These are phyloP conservation scores for Pholiota microspora DNA, from an alignment of 768 basidiomycete genomes.

Conservation along the genomic window DNA sequence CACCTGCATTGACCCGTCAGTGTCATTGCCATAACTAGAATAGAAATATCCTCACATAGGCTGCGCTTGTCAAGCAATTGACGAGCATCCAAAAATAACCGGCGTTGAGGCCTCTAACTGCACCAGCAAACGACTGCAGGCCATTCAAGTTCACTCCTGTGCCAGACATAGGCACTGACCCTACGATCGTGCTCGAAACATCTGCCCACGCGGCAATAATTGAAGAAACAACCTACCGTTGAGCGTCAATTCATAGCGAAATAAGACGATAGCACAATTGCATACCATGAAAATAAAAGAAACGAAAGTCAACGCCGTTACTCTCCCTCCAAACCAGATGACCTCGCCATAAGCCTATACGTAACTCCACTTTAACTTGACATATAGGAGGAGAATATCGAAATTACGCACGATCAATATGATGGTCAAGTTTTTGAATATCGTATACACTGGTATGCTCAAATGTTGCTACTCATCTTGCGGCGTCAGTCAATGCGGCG, in stretches of 20 bases:
- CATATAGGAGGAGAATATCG: conserved; percentile 2
- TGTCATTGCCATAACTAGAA: not conserved
- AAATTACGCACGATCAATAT: conserved; percentile 79
- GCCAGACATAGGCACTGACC: conserved; percentile 32
- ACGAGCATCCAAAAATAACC: conserved; percentile 97
- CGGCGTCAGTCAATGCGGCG: not conserved
- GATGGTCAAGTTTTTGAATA: conserved; percentile 99
- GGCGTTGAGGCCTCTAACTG: conserved; percentile 55
- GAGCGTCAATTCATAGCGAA: not conserved
- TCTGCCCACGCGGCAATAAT: conserved; percentile 97
- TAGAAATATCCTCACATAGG: conserved; percentile 61
- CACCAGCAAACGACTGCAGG: conserved; percentile 41
- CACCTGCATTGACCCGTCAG: conserved; percentile 49
- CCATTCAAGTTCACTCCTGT: conserved; percentile 31
- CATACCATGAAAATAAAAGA: conserved; percentile 91
- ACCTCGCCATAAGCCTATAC: conserved; percentile 94
- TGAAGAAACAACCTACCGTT: conserved; percentile 78
- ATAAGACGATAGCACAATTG: not conserved
- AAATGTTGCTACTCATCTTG: conserved; percentile 79
- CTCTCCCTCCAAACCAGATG: conserved; percentile 90
- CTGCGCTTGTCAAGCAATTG: conserved; percentile 88
- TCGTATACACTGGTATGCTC: conserved; percentile 96
- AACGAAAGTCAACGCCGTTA: conserved; percentile 83
- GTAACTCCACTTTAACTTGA: not conserved
- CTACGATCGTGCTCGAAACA: conserved; percentile 47